Base-by-base conservation (phyloP, 2,329 filamentous ascomycete genomes). In the Diaporthe ilicicola region DNA sequence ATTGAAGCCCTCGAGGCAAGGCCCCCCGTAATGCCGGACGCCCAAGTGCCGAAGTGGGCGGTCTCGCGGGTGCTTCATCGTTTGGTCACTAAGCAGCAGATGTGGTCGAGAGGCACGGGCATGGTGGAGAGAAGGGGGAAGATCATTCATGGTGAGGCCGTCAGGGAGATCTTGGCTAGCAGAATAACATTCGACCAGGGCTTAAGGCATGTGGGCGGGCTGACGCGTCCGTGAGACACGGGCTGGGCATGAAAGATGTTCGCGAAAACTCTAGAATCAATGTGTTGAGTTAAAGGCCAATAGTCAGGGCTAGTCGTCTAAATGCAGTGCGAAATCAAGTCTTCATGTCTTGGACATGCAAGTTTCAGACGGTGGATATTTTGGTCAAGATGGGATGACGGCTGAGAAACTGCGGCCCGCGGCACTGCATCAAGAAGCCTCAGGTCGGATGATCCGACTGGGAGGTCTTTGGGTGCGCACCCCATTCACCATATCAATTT, bases 151-250 rank as follows among this genome's bases (percentile, higher is more conserved):
- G 39, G 56, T 39, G 24, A 44, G 44, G 42, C 24, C 24, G 39
- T 9, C 9, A 46, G 39, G 17, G 19, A 27, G 24, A 39, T 13
- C 8, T 27, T 3, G 6, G 12, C 34, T 27, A 56, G 34, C 9
- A 8, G 17, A 7, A 22, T n/a, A 39, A 32, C 56, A 32, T 29
- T 61, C 39, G 17, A 61, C 24, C 24, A 32, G 37, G 17, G 56
- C 39, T 12, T n/a, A 46, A 32, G 39, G 56, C 17, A 61, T 61
- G 54, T 61, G 37, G 39, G 56, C 56, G 56, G 24, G 39, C 56
- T 61, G 37, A 61, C 24, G 56, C 39, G 56, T 22, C 51, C 55
- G 37, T n/a, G 54, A 61, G 55, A 61, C 55, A 61, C 22, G 46
- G 39, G 42, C 39, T 12, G 56, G n/a, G 56, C 56, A 46, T 46